These are phyloP conservation scores for Ascochyta fabae DNA, from an alignment of 2,329 filamentous ascomycete species.

Conservation along the genomic window DNA sequence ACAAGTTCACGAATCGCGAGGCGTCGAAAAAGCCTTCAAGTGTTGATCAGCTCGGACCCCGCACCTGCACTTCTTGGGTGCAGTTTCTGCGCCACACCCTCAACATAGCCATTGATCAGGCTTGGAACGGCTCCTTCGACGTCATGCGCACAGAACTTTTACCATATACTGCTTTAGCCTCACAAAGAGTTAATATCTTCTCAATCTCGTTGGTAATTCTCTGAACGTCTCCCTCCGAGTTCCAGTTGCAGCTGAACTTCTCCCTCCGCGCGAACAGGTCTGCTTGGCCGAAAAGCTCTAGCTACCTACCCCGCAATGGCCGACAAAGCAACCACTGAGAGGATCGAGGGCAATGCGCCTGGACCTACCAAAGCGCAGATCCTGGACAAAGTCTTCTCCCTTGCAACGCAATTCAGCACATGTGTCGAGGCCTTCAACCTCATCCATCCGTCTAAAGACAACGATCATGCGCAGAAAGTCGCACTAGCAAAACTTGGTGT, in stretches of 20 bases:
- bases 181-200: neutral
- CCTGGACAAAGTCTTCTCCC: constrained; percentile 50
- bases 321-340: constrained; percentile 24
- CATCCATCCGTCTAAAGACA: constrained; percentile 52
- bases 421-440: constrained; percentile 57
- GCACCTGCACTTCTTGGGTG: constrained; percentile 31
- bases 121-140: constrained; percentile 30
- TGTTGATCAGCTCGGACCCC: constrained; percentile 28
- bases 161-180: constrained; percentile 13
- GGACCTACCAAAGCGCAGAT: constrained; percentile 40
- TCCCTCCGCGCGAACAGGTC: neutral
- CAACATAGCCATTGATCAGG: constrained; percentile 23
- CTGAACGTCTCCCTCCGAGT: neutral
- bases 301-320: constrained; percentile 38
- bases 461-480: constrained; percentile 53
- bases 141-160: constrained; percentile 31
- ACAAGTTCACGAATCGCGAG: constrained; percentile 21
- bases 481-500: constrained; percentile 54
- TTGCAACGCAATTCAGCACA: constrained; percentile 55
- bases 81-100: constrained; percentile 35
- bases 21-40: constrained; percentile 19
- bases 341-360: constrained; percentile 25
- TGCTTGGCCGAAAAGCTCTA: constrained; percentile 12
- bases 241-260: neutral
- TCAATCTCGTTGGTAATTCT: neutral